Percentiles rank a stretch among this genome's conserved stretches.
These are phyloP conservation scores for Tricholoma saponaceum DNA, from an alignment of 768 basidiomycete species.

Conservation along the genomic window DNA sequence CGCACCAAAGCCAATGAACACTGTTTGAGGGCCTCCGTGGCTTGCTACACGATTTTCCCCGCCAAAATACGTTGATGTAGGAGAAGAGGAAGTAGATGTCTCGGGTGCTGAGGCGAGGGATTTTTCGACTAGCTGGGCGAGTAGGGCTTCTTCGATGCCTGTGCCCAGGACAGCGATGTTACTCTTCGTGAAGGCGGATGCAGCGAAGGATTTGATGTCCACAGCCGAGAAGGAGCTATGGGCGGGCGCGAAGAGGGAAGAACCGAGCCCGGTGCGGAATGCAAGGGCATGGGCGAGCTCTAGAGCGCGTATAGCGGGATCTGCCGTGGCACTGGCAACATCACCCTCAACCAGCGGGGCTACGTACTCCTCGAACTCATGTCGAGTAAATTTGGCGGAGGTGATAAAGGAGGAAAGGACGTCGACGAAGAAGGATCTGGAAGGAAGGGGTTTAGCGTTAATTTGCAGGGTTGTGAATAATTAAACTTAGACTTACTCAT, in stretches of 20 bases:
- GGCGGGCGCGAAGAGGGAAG: conserved; percentile 80
- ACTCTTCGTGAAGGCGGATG: conserved; percentile 66
- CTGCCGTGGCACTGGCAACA: conserved; percentile 49
- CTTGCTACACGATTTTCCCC: conserved; percentile 79
- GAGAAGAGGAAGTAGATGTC: conserved; percentile 27
- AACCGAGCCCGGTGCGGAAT: conserved; percentile 92
- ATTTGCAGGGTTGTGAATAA: not conserved
- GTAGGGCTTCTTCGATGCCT: conserved; percentile 70
- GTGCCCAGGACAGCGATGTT: conserved; percentile 87
- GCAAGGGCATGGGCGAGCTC: conserved; percentile 88
- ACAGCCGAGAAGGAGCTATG: conserved; percentile 58
- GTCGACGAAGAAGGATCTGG: conserved; percentile 85
- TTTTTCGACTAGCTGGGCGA: conserved; percentile 69
- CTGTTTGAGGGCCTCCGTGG: conserved; percentile 60
- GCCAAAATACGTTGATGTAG: conserved; percentile 59
- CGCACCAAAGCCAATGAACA: conserved; percentile 88
- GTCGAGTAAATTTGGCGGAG: conserved; percentile 75
- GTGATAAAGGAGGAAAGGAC: conserved; percentile 82
- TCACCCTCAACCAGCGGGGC: conserved; percentile 70
- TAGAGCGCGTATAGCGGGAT: conserved; percentile 68
- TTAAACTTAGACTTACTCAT: conserved; percentile 70
- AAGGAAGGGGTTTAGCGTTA: not conserved
- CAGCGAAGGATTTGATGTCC: conserved; percentile 73
- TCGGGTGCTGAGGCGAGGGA: conserved; percentile 50
- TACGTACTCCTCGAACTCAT: conserved; percentile 76